phyloP scores from a whole-genome alignment of 2,329 filamentous ascomycete genomes.

The Triangularia setosa region DNA sequence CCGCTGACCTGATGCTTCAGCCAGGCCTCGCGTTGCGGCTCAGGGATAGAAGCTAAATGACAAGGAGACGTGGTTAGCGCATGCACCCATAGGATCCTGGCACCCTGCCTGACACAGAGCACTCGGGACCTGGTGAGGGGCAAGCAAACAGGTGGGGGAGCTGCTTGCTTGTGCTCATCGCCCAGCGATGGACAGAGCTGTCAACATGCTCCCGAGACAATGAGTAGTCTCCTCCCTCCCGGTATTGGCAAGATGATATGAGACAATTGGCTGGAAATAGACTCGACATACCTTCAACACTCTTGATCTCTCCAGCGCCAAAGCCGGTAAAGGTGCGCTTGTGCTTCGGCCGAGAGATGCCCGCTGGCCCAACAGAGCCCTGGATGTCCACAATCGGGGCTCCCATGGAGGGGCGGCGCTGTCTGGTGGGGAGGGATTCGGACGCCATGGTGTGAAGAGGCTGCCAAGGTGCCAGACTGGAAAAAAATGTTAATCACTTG shows the following conservation, averaged over 20 bases:
- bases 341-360: slow-evolving; percentile 86
- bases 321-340: slow-evolving; percentile 96
- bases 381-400: slow-evolving; percentile 83
- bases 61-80: slow-evolving; percentile 7
- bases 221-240: not conserved
- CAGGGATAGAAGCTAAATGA: slow-evolving; percentile 68
- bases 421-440: slow-evolving; percentile 48
- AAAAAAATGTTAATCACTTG: not conserved
- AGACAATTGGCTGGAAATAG: not conserved
- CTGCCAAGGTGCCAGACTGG: not conserved
- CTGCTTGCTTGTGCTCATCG: not conserved
- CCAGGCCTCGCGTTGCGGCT: slow-evolving; percentile 80
- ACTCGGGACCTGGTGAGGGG: not conserved
- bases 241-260: not conserved
- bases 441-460: slow-evolving; percentile 22
- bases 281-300: slow-evolving; percentile 67
- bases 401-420: slow-evolving; percentile 76
- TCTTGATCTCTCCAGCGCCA: slow-evolving; percentile 86
- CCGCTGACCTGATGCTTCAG: slow-evolving; percentile 58
- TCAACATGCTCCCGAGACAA: not conserved
- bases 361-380: slow-evolving; percentile 80
- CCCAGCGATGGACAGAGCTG: not conserved
- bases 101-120: not conserved
- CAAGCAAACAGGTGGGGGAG: not conserved
- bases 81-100: slow-evolving; percentile 1